Base-by-base conservation (phyloP, 345 rosid species). In the Brassica carinata region DNA sequence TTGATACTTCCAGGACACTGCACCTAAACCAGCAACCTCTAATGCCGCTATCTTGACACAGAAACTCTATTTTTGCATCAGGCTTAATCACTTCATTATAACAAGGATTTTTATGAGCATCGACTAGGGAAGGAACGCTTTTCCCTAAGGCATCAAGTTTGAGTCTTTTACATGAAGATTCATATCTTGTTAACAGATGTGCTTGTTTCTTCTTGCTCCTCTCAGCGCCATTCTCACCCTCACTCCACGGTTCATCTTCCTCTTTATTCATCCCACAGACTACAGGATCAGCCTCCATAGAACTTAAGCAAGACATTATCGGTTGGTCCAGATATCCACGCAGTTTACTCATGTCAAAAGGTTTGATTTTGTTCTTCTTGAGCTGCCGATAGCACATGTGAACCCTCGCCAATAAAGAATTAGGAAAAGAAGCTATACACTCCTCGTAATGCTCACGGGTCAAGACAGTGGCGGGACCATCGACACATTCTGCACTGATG, bases 21-120 rank as follows among this genome's bases (percentile, higher is more conserved):
- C 98, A 91, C 85, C 91, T 88, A 84, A 96, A 96, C 99, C 98
- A 93, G 85, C 99, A 93, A 61, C 99, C 99, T 84, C 96, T 88
- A 76, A 96, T 85, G 48, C 99, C 99, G 69, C 99, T 96, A 84
- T 96, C 99, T 87, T 90, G 99, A 88, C 97, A 90, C 67, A 93
- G 81, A 74, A 85, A 70, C 83, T 95, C 99, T 74, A 95, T 84
- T 83, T 90, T 93, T 69, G 89, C 94, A 85, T 85, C 90, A 73
- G 84, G 85, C 79, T 84, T 84, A 82, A 88, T 86, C 43, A 71
- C 53, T 51, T 77, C 80, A 69, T 64, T 71, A 75, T 55, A 68
- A 84, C 80, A 84, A 71, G 83, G 86, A 63, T 84, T 88, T 62
- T 72, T 74, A 61, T 85, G 87, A 30, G 76, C 82, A 72, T 89